phyloP scores from a whole-genome alignment of 176 grass and related monocot genomes.

The Calamus simplicifolius region DNA sequence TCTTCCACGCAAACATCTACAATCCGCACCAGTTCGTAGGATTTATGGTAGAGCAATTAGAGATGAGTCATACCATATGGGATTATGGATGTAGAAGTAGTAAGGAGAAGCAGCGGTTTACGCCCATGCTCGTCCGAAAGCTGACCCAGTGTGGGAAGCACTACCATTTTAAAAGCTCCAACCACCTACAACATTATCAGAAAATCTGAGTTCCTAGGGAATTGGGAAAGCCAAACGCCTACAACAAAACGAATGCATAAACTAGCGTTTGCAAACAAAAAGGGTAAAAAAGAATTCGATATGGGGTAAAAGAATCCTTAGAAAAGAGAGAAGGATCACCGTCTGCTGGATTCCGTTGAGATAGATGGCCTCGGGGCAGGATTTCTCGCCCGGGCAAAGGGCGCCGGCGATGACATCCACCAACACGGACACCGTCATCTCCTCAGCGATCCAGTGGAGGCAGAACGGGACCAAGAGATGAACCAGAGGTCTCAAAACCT shows the following conservation, averaged over 20 bases:
- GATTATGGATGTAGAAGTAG: conserved; percentile 52
- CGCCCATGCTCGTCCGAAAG: conserved; percentile 72
- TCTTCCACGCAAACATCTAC: too few relatives aligned
- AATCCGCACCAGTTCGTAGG: too few relatives aligned
- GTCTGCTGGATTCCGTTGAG: conserved; percentile 77
- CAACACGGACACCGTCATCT: conserved; percentile 89
- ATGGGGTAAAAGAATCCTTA: too few relatives aligned
- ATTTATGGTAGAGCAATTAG: not conserved
- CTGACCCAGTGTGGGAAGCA: conserved; percentile 59
- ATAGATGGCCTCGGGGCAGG: conserved; percentile 72
- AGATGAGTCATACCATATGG: conserved; percentile 42
- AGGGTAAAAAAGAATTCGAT: too few relatives aligned
- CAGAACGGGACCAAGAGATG: conserved; percentile 50
- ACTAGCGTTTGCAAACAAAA: too few relatives aligned
- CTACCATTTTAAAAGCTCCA: conserved; percentile 62
- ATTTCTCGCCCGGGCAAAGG: conserved; percentile 36
- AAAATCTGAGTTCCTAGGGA: not conserved
- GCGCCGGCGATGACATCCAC: conserved; percentile 58
- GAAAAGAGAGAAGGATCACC: conserved; percentile 4
- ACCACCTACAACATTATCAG: conserved; percentile 36
- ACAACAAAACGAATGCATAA: too few relatives aligned
- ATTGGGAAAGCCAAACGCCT: too few relatives aligned
- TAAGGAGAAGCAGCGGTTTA: conserved; percentile 68
- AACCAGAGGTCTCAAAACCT: conserved; percentile 33
- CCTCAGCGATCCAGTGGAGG: conserved; percentile 66